Evolutionary conservation across 345 rosid genomes (phyloP), one percentile per base, ranked within the genome.

Genomic region (Balakata baccata): DNA sequence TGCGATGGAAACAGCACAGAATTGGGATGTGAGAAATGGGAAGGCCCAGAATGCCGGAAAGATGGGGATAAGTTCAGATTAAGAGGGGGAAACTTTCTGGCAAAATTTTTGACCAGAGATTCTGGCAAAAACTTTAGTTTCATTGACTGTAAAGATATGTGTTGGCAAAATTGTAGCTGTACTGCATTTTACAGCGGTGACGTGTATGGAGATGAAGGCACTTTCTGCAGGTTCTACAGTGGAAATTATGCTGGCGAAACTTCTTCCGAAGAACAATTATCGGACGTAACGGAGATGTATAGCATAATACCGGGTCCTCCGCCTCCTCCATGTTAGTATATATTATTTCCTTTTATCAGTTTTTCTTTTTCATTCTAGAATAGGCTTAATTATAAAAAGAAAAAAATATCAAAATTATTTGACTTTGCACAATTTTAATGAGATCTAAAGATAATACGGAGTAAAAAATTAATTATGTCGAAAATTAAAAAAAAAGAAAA

Each of bases 21-120:
- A 20, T 3, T 6, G 17, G 65, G 79, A 6, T 76, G 74, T 22
- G 20, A 3, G 38, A 62, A 71, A 62, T 76, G 65, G 65, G 64
- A 39, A 5, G 6, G 74, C 68, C 10, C 79, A 57, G 16, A 18
- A 1, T 46, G 53, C 65, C 45, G 54, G 8, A 41, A 11, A 49
- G 10, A 49, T 49, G 52, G 52, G 2, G 52, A 49, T 49, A 49
- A 11, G 10, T 49, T 49, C 52, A 63, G 16, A 64, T 63, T 3
- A 23, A 52, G 2, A 3, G 7, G 16, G 1, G 38, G 34, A 4
- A 1, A 0, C 11, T 22, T 23, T 9, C 12, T 1, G 6, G 0
- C 20, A 13, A 11, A 25, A 11, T 2, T 1, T 29, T 10, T 9
- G 2, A 43, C 7, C 3, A 3, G 3, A 41, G 45, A 41, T 3